A percentile compares a stretch with the other conserved stretches of the same genome.
Evolutionary conservation across 169 alveolate species (phyloP).

Genomic region (Plasmodium inui): DNA sequence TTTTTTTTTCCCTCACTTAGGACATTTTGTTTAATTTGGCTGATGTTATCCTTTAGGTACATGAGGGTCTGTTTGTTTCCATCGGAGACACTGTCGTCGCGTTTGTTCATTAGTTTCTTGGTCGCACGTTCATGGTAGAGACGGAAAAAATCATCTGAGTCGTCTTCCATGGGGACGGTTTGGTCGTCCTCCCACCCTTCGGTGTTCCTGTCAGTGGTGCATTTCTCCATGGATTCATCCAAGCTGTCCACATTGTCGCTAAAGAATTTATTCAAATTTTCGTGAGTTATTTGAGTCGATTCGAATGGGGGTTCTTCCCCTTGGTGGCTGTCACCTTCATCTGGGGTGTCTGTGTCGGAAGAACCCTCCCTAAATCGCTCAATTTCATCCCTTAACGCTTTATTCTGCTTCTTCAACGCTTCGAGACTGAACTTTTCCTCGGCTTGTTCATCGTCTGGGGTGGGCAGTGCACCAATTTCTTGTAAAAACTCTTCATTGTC

Average conservation of each 20-base stretch:
- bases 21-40: slow-evolving; percentile 1
- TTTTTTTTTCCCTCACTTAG: not conserved
- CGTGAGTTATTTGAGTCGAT: not conserved
- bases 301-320: not conserved
- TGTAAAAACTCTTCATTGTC: slow-evolving; percentile 24
- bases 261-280: not conserved
- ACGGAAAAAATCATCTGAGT: slow-evolving; percentile 13
- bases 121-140: not conserved
- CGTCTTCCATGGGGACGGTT: not conserved
- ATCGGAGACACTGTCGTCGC: not conserved
- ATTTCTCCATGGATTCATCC: not conserved
- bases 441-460: not conserved
- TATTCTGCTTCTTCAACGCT: slow-evolving; percentile 29
- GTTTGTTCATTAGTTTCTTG: not conserved
- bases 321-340: not conserved
- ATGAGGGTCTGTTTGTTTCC: slow-evolving; percentile 16
- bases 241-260: not conserved
- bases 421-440: not conserved
- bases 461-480: slow-evolving; percentile 10
- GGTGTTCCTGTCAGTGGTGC: not conserved
- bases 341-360: not conserved
- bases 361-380: slow-evolving; percentile 4
- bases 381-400: slow-evolving; percentile 46
- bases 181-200: not conserved
- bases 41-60: slow-evolving; percentile 40